These are phyloP conservation scores for Rubroboletus satanas DNA, from an alignment of 768 basidiomycete species.

Conservation along the genomic window DNA sequence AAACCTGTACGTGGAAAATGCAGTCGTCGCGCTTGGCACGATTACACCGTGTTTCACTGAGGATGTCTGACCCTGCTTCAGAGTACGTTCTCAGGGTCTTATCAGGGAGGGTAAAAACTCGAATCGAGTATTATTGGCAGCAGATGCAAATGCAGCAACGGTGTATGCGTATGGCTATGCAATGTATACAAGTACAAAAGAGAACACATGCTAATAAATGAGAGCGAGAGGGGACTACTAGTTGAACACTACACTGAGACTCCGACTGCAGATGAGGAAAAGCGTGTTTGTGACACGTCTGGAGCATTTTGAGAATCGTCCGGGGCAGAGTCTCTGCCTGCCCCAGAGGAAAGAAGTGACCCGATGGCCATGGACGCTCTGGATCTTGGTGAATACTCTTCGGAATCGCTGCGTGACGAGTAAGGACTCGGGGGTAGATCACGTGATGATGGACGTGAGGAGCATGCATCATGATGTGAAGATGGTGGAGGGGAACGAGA, in stretches of 20 bases:
- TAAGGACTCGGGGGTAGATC: constrained; percentile 72
- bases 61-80: constrained; percentile 8
- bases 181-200: constrained; percentile 25
- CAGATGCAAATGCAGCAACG: constrained; percentile 17
- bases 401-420: constrained; percentile 64
- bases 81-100: background rate
- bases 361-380: constrained; percentile 79
- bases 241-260: constrained; percentile 19
- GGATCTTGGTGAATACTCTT: constrained; percentile 67
- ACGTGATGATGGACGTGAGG: constrained; percentile 37
- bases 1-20: constrained; percentile 9
- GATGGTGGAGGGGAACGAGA: constrained; percentile 54
- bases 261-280: constrained; percentile 18
- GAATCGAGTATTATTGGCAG: constrained; percentile 16
- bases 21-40: background rate
- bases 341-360: constrained; percentile 56
- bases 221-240: background rate
- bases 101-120: background rate
- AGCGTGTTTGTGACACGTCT: constrained; percentile 18
- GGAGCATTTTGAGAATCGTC: constrained; percentile 25
- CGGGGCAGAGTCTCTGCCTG: constrained; percentile 23
- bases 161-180: constrained; percentile 18
- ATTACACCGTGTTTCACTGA: constrained; percentile 2
- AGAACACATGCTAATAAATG: constrained; percentile 18
- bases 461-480: constrained; percentile 32